Evolutionary conservation across 1,284 basidiomycete species (phyloP).

Genomic region (Ceratobasidium theobromae): DNA sequence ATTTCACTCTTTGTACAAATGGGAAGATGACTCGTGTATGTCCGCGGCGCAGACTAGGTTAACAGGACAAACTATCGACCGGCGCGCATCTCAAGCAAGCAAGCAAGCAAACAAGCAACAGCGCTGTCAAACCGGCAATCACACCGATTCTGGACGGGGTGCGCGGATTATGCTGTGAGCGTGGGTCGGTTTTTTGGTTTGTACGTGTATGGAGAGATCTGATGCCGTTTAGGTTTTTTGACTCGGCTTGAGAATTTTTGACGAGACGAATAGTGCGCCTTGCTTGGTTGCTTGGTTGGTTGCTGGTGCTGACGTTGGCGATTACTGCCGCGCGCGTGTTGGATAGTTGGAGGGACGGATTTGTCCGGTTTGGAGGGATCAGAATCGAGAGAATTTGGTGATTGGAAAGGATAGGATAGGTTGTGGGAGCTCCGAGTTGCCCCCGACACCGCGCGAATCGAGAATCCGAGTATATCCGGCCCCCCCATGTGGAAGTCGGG

Average conservation of each 20-base stretch:
- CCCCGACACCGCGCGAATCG: conserved; percentile 14
- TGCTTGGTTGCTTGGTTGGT: too few species aligned
- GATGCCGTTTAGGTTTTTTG: background rate
- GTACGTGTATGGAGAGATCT: too few species aligned
- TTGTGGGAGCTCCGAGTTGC: conserved; percentile 12
- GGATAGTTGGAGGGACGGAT: too few species aligned
- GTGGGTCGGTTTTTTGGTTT: background rate
- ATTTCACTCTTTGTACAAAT: too few species aligned
- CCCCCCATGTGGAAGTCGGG: background rate
- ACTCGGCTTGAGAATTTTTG: background rate
- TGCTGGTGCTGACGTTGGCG: too few species aligned
- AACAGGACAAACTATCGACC: too few species aligned
- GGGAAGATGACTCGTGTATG: too few species aligned
- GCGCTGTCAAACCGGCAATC: conserved; percentile 23
- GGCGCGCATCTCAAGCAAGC: too few species aligned
- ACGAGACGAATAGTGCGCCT: background rate
- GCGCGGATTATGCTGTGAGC: conserved; percentile 2
- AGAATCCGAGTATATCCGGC: conserved; percentile 9
- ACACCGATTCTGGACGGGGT: background rate
- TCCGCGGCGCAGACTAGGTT: too few species aligned
- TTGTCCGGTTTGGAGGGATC: too few species aligned
- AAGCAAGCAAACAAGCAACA: background rate
- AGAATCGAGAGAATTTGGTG: too few species aligned
- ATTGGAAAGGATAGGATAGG: background rate
- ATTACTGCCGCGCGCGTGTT: too few species aligned